Base-by-base conservation (phyloP, 1,139 yeast species). In the Protomyces arabidopsidicola region DNA sequence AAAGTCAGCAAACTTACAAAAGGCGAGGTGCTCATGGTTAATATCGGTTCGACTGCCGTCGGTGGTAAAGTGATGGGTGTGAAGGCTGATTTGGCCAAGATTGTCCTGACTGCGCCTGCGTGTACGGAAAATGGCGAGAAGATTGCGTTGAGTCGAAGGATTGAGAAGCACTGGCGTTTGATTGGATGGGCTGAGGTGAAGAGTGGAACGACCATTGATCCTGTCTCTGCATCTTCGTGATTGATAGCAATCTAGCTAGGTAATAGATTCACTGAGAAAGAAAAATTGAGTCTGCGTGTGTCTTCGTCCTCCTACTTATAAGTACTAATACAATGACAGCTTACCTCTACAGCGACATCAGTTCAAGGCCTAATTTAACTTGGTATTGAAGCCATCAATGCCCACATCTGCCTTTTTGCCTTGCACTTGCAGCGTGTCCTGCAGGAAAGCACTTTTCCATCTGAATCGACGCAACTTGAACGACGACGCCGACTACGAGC, bases 21-120 rank as follows among this genome's bases (percentile, higher is more conserved):
- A 72, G 95, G 93, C 72, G 99, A 95, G 79, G 96, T 93, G 69
- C 84, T 95, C 76, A 93, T 95, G 98, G 98, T 95, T 65, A 95
- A 95, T 78, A 95, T 95, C 73, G 99, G 99, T 68, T 93, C 98
- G 48, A 93, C 98, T 58, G 97, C 99, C 64, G 90, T 98, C 53
- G 99, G 99, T 79, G 98, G 98, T 66, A 88, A 97, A 77, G 98
- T 95, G 71, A 87, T 91, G 72, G 96, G 97, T 60, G 98, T 95
- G 67, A 88, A 90, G 78, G 98, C 98, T 67, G 99, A 95, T 84
- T 89, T 93, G 97, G 98, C 98, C 64, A 90, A 97, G 82, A 83
- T 95, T 73, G 91, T 90, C 75, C 84, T 95, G 75, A 91, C 98
- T 57, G 87, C 96, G 57, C 98, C 99, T 65, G 98, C 98, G 55